Evolutionary conservation across 331 rosid species (phyloP), one percentile per base, ranked within the genome.

Genomic region (Telfairia occidentalis): DNA sequence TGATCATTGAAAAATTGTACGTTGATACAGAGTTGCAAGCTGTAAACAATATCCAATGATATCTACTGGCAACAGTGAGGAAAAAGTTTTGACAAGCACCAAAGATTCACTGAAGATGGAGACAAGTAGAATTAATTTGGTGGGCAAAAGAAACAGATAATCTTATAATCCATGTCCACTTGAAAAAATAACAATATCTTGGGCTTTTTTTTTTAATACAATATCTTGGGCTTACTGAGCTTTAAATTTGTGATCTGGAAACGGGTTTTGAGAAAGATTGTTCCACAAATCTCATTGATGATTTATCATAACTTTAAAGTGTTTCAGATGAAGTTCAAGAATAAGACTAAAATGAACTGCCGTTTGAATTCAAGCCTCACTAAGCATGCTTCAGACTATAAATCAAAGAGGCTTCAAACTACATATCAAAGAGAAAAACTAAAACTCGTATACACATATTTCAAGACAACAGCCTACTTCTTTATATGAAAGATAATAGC

Each of bases 1-100:
- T 76, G 70, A 87, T 55, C 80, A 88, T 84, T 3, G 82, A 88
- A 54, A 85, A 74, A 26, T 90, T 85, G 80, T 87, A 87, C 66
- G 90, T 84, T 83, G 88, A 76, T 35, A 92, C 4, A 58, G 65
- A 58, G 10, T 88, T n/a, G 92, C 96, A 23, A 26, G 34, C 3
- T 26, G 64, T 57, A 57, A 58, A 58, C 10, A 26, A 38, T 9
- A 35, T 63, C 5, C 18, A n/a, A 57, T 21, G 1, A 26, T 15
- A 26, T 57, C 64, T 12, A 55, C 63, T 55, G 10, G 11, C 60
- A 53, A 23, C 9, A 0, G 34, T 1, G 12, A 55, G 23, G 60
- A 21, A 55, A 55, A 26, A 10, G 11, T 35, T 55, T 7, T 24
- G 45, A 18, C 19, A 29, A 59, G 45, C 13, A 61, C 24, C 7